Conservation (phyloP, 1,284 basidiomycete species). For the Pseudozyma hubeiensis region DNA sequence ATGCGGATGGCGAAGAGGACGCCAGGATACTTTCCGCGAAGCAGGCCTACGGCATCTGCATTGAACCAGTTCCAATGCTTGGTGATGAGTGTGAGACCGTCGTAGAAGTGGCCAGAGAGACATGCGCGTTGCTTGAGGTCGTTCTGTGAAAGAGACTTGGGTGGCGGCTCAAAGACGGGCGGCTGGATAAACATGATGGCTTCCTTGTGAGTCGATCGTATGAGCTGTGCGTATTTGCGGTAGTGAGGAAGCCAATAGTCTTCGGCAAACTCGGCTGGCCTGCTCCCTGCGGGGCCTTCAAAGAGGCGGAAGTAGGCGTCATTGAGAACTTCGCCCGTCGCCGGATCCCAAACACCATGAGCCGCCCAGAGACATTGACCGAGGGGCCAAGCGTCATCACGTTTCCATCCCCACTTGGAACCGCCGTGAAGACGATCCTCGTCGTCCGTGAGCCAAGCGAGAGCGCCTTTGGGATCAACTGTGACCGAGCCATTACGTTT, state of each 20-base stretch:
- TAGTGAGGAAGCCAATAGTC: slow-evolving; percentile 89
- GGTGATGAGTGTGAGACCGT: slow-evolving; percentile 78
- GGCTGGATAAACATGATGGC: slow-evolving; percentile 92
- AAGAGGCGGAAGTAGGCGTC: slow-evolving; percentile 80
- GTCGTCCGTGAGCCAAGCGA: slow-evolving; percentile 58
- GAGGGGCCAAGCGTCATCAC: slow-evolving; percentile 81
- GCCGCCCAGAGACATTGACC: slow-evolving; percentile 89
- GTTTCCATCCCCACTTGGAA: slow-evolving; percentile 80
- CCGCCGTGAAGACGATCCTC: slow-evolving; percentile 54
- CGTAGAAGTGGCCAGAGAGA: slow-evolving; percentile 91
- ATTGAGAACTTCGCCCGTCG: slow-evolving; percentile 77
- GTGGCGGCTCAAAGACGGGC: slow-evolving; percentile 86
- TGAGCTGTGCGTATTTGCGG: slow-evolving; percentile 75
- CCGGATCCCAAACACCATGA: slow-evolving; percentile 89
- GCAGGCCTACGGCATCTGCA: slow-evolving; percentile 75
- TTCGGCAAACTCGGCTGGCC: slow-evolving; percentile 74
- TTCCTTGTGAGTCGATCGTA: slow-evolving; percentile 81
- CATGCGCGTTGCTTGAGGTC: slow-evolving; percentile 79
- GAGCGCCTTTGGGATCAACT: slow-evolving; percentile 82
- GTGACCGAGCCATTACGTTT: slow-evolving; percentile 78
- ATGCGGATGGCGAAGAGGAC: slow-evolving; percentile 74
- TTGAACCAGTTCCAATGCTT: slow-evolving; percentile 86
- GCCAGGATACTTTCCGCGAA: slow-evolving; percentile 83
- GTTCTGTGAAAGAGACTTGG: slow-evolving; percentile 71
- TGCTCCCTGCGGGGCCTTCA: slow-evolving; percentile 69